These are phyloP conservation scores for Psilocybe mexicana DNA, from an alignment of 1,284 basidiomycete genomes.

Conservation along the genomic window DNA sequence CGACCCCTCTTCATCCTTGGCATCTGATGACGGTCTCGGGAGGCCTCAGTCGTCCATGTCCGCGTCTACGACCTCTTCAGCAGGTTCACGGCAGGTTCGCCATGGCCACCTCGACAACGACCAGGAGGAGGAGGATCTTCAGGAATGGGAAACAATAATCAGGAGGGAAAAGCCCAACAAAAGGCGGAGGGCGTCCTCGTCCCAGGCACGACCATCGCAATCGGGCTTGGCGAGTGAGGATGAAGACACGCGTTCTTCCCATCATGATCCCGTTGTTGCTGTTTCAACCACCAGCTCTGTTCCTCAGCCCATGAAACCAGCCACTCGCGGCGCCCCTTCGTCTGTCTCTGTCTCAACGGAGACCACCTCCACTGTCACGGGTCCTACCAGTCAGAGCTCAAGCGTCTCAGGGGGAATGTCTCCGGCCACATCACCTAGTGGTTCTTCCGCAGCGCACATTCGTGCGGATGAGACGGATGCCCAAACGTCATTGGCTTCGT, in stretches of 20 bases:
- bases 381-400: slow-evolving; percentile 3
- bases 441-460: background rate
- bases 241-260: background rate
- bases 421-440: slow-evolving; percentile 13
- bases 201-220: background rate
- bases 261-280: background rate
- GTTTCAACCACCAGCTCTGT: background rate
- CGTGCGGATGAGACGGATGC: background rate
- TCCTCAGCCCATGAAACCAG: background rate
- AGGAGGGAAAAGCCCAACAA: background rate
- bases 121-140: slow-evolving; percentile 2
- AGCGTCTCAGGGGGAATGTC: slow-evolving; percentile 9
- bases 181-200: background rate
- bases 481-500: background rate
- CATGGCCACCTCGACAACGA: background rate
- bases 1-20: slow-evolving; percentile 6
- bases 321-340: background rate
- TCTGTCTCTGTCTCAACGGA: slow-evolving; percentile 1
- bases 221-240: slow-evolving; percentile 6
- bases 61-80: slow-evolving; percentile 5
- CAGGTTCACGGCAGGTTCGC: background rate
- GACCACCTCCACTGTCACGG: slow-evolving; percentile 3
- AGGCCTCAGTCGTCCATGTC: slow-evolving; percentile 10
- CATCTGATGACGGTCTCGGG: slow-evolving; percentile 4
- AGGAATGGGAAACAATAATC: background rate